Conservation (phyloP, 495 filamentous ascomycete species). For the Cudoniella acicularis region DNA sequence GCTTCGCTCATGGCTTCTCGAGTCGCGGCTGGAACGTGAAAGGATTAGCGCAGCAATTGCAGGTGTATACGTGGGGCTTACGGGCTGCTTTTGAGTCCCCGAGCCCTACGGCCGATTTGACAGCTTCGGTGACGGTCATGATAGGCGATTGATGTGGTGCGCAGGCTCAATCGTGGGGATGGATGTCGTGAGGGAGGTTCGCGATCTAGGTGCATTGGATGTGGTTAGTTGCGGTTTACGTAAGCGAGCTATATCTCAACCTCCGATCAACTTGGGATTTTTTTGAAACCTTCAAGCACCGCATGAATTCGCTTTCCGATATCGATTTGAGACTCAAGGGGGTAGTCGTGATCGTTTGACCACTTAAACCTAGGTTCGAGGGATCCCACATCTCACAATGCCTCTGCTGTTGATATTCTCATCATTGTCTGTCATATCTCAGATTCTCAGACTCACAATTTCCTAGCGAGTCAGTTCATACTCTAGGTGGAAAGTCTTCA, state of each 20-base stretch:
- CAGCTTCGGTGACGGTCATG: constrained; percentile 43
- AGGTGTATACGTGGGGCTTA: constrained; percentile 10
- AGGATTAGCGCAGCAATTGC: constrained; percentile 19
- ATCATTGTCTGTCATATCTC: too few relatives aligned
- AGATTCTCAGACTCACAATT: too few relatives aligned
- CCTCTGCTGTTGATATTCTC: too few relatives aligned
- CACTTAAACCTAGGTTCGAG: too few relatives aligned
- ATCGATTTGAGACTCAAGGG: too few relatives aligned
- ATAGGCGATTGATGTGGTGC: constrained; percentile 11
- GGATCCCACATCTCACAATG: too few relatives aligned
- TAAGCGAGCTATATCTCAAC: background rate
- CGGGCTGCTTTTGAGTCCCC: constrained; percentile 31
- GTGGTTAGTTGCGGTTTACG: background rate
- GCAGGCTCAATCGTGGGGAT: background rate
- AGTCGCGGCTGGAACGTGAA: constrained; percentile 55
- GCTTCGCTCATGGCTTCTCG: constrained; percentile 91
- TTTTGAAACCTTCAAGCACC: too few relatives aligned
- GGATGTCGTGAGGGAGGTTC: background rate
- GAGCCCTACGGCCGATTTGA: constrained; percentile 52
- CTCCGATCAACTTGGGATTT: too few relatives aligned
- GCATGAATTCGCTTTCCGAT: too few relatives aligned
- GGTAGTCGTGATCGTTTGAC: too few relatives aligned
- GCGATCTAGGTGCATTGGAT: background rate
- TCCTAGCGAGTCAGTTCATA: too few relatives aligned
- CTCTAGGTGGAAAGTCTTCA: too few relatives aligned